Base-by-base conservation (phyloP, 139 green algal species). In the Coelastrella sp. region DNA sequence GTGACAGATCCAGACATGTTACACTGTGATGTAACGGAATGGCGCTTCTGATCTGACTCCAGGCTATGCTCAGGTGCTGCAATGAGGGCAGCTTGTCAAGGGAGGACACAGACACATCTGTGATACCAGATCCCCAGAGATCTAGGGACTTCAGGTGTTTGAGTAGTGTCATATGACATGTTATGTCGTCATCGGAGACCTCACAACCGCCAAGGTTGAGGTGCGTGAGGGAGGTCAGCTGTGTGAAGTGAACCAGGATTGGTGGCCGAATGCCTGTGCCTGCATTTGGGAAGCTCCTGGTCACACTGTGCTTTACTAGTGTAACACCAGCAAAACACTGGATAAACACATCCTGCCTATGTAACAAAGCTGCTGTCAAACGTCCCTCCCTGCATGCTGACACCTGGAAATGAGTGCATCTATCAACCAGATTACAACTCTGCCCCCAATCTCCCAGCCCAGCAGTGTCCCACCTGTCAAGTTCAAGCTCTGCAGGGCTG, bases 391-490 rank as follows among this genome's bases (percentile, higher is more conserved):
- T n/a, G n/a, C 13, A 5, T 5, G 5, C 27, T 35, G 50, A 79
- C 11, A 3, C 45, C 45, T 57, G 45, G 45, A 23, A 57, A 57
- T 0, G 15, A 57, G 45, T 23, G 45, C 45, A 57, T 57, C 45
- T n/a, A n/a, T n/a, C n/a, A n/a, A n/a, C n/a, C n/a, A n/a, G n/a
- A n/a, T n/a, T n/a, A n/a, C n/a, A n/a, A n/a, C n/a, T n/a, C n/a
- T n/a, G n/a, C n/a, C n/a, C n/a, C n/a, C n/a, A n/a, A n/a, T n/a
- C n/a, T n/a, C n/a, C n/a, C n/a, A n/a, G n/a, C n/a, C n/a, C n/a
- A n/a, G n/a, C n/a, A n/a, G n/a, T n/a, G n/a, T n/a, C n/a, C n/a
- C 30, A 84, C 78, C 62, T 66, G 78, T 51, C 6, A 84, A 5
- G 5, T 27, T 60, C 11, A 84, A 37, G 30, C 25, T 37, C 11